Percentiles rank a stretch among this genome's conserved stretches.
Conservation (phyloP, 2,329 filamentous ascomycete genomes). For the Stemphylium vesicarium region DNA sequence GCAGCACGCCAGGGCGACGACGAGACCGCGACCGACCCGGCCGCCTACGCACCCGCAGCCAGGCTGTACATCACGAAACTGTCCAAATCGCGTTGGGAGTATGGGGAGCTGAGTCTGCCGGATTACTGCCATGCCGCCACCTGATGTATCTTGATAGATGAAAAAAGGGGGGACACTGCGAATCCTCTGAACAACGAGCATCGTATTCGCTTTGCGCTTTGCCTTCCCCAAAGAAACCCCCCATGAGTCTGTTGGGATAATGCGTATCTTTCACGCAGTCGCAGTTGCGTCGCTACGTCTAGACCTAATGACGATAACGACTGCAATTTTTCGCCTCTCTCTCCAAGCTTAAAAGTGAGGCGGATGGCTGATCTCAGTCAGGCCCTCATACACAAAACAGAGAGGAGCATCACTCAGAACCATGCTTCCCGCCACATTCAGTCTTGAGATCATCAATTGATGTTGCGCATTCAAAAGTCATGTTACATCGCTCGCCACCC, state of each 20-base stretch:
- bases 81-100: not conserved
- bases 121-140: not conserved
- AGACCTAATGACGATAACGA: too few species aligned
- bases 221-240: too few species aligned
- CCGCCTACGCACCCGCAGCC: not conserved
- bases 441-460: not conserved
- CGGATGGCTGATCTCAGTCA: not conserved
- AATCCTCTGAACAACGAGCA: not conserved
- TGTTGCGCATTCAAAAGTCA: not conserved
- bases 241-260: too few species aligned
- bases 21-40: not conserved
- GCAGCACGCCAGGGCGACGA: not conserved
- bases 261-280: too few species aligned
- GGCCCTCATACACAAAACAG: not conserved
- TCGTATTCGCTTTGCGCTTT: not conserved
- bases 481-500: not conserved
- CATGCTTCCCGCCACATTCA: not conserved
- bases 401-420: not conserved
- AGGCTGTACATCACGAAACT: conserved; percentile 1
- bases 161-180: not conserved
- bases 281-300: too few species aligned
- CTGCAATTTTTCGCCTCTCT: not conserved
- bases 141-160: not conserved
- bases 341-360: not conserved
- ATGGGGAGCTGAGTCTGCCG: not conserved